Evolutionary conservation across 2,329 filamentous ascomycete species (phyloP), one percentile per base, ranked within the genome.

Genomic region (Sclerotinia glacialis): DNA sequence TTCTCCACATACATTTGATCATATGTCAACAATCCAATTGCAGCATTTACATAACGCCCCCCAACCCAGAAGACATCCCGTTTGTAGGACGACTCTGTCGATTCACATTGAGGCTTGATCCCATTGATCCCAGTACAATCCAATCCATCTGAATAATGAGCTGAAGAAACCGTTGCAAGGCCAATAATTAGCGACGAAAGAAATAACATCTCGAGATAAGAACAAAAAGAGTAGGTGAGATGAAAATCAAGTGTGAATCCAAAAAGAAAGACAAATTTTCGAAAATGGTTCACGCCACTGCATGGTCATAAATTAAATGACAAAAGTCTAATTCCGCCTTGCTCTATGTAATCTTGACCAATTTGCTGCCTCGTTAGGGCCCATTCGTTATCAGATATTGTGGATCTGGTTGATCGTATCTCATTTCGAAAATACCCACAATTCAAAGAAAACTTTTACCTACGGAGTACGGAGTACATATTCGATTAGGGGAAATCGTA

Each of bases 1-100:
- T 77, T 78, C 75, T 84, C 83, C 34, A 84, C 81, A 70, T 84
- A 84, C 77, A 84, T 81, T 75, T 84, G 82, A 68, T 78, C 67
- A 44, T 68, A 70, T n/a, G 66, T 69, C 46, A 68, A 50, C 28
- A 65, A 50, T 14, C 64, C 68, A 58, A 70, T 68, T 9, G 62
- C 66, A 18, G 58, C 67, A 26, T 63, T 59, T 14, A 67, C 66
- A 56, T 70, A 70, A 60, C 68, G 37, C 16, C 71, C 71, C 18
- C 70, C 71, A 53, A 72, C 64, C 65, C 67, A 70, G 50, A 71
- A 71, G 1, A 68, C 66, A 66, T 70, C 67, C 18, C 70, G 67
- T 54, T 67, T 66, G 63, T 70, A 66, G 5, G 67, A 50, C 1
- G 66, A 34, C 60, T 74, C 73, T 0, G 46, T 14, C 7, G 71